These are phyloP conservation scores for Hypoxylon sp. DNA, from an alignment of 2,329 filamentous ascomycete species.

Conservation along the genomic window DNA sequence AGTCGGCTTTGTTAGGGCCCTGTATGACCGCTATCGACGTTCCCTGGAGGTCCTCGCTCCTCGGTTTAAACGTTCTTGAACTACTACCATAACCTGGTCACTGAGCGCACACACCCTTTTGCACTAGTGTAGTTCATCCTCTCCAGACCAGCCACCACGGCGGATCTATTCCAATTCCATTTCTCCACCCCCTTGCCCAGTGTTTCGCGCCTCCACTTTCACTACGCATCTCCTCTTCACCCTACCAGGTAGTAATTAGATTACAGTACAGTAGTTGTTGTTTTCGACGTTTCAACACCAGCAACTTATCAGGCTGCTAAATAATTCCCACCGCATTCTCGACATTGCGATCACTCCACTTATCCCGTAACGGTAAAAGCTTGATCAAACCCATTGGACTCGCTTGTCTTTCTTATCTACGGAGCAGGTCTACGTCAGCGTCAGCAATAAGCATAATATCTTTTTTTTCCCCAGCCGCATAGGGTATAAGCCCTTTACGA, in stretches of 20 bases:
- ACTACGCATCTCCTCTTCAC: slow-evolving; percentile 23
- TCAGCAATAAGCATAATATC: slow-evolving; percentile 34
- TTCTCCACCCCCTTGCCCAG: slow-evolving; percentile 32
- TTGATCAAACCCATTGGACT: slow-evolving; percentile 17
- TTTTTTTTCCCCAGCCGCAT: slow-evolving; percentile 28
- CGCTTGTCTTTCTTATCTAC: slow-evolving; percentile 4
- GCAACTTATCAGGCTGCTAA: slow-evolving; percentile 21
- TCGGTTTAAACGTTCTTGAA: slow-evolving; percentile 8
- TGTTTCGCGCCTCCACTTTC: slow-evolving; percentile 41
- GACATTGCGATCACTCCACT: slow-evolving; percentile 30
- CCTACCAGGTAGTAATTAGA: slow-evolving; percentile 16
- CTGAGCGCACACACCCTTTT: slow-evolving; percentile 9
- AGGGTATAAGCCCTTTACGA: slow-evolving; percentile 54
- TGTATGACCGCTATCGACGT: background rate
- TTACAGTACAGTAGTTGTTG: slow-evolving; percentile 16
- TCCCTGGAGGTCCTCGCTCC: background rate
- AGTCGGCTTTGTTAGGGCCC: background rate
- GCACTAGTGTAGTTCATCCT: slow-evolving; percentile 3
- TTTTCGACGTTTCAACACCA: slow-evolving; percentile 19
- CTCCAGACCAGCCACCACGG: slow-evolving; percentile 28
- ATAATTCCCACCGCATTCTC: slow-evolving; percentile 17
- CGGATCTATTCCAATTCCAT: slow-evolving; percentile 23
- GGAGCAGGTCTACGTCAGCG: slow-evolving; percentile 30
- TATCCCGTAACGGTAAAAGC: slow-evolving; percentile 23
- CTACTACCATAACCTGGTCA: slow-evolving; percentile 1